These are phyloP conservation scores for Penicillium silybi DNA, from an alignment of 495 filamentous ascomycete species.

Conservation along the genomic window DNA sequence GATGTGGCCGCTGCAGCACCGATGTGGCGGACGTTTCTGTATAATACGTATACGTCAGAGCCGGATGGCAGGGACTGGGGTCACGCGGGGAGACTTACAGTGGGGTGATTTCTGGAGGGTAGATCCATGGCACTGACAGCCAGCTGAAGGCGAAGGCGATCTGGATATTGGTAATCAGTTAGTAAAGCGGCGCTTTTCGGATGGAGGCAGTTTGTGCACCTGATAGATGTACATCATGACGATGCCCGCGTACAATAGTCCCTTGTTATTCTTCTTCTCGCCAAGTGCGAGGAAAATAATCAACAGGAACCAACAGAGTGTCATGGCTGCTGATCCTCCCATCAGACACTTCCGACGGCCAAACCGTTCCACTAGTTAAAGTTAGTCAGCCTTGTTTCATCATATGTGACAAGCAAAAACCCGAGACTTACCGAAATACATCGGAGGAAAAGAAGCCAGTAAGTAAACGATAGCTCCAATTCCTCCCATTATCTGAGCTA, in stretches of 20 bases:
- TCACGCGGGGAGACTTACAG: background rate
- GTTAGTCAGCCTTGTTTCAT: constrained; percentile 12
- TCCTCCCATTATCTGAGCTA: no score
- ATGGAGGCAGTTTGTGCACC: no score
- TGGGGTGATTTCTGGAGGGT: constrained; percentile 13
- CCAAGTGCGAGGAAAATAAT: constrained; percentile 4
- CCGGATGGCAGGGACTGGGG: no score
- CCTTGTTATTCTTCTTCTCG: no score
- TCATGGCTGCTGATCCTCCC: constrained; percentile 7
- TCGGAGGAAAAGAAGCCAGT: no score
- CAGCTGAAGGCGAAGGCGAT: constrained; percentile 8
- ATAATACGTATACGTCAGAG: no score
- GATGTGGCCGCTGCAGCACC: constrained; percentile 4
- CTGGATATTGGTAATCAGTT: background rate
- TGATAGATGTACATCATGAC: no score
- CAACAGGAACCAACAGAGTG: constrained; percentile 4
- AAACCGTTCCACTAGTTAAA: constrained; percentile 35
- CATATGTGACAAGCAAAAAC: no score
- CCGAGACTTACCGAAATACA: no score
- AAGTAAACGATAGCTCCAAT: no score
- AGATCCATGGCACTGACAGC: constrained; percentile 10
- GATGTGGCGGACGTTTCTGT: constrained; percentile 8
- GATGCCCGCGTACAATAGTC: no score
- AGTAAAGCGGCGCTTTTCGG: no score
- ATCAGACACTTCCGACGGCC: constrained; percentile 44